These are phyloP conservation scores for Mortierella antarctica DNA, from an alignment of 192 early-diverging fungal species.

Conservation along the genomic window DNA sequence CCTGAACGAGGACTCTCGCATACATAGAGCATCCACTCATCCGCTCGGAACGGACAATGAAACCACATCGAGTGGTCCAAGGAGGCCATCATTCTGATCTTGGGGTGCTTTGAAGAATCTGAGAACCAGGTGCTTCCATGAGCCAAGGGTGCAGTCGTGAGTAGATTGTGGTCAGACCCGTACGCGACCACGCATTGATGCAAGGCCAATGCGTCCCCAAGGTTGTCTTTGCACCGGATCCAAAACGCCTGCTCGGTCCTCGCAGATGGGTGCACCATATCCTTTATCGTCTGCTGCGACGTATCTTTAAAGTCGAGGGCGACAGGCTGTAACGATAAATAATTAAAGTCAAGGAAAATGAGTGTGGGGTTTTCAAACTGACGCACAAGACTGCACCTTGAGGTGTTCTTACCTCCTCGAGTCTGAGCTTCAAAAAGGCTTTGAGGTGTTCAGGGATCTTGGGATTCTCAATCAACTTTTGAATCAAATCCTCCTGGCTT, in stretches of 20 bases:
- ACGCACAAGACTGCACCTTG: neutral
- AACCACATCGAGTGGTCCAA: constrained; percentile 89
- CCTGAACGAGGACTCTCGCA: constrained; percentile 68
- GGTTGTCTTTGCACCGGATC: constrained; percentile 69
- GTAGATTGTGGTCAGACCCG: constrained; percentile 36
- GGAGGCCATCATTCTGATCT: constrained; percentile 69
- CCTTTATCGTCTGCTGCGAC: constrained; percentile 15
- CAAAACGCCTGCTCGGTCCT: constrained; percentile 59
- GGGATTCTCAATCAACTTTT: constrained; percentile 27
- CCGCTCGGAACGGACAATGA: constrained; percentile 81
- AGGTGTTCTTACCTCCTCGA: constrained; percentile 25
- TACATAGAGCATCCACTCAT: constrained; percentile 78
- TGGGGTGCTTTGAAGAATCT: constrained; percentile 47
- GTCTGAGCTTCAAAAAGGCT: constrained; percentile 12
- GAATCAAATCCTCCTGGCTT: constrained; percentile 49
- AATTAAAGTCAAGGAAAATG: neutral
- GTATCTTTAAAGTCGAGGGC: constrained; percentile 42
- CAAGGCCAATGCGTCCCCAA: constrained; percentile 67
- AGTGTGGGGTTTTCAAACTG: neutral
- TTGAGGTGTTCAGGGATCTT: constrained; percentile 29
- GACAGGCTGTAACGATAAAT: constrained; percentile 15
- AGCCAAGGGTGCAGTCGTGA: constrained; percentile 52
- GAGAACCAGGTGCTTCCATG: constrained; percentile 60
- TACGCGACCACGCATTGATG: constrained; percentile 75
- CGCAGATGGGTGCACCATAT: constrained; percentile 11